Evolutionary conservation across 2,329 filamentous ascomycete species (phyloP), one percentile per base, ranked within the genome.

Genomic region (Aspergillus flavus): DNA sequence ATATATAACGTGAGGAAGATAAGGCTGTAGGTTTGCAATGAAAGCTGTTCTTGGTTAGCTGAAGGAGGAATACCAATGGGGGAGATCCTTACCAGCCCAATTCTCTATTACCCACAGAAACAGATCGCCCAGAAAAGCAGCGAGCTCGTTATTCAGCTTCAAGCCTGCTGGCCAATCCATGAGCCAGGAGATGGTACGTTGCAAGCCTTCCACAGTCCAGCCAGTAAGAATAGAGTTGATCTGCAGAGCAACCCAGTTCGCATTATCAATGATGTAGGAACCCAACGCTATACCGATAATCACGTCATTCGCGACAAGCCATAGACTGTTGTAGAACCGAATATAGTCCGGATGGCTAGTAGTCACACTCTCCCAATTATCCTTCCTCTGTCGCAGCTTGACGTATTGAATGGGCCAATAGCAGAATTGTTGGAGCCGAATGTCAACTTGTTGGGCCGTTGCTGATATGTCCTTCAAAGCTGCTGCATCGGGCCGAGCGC

Each of bases 31-130:
- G 41, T 90, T 85, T 62, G 87, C 85, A 73, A 97, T 92, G 72
- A 90, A 95, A 70, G 85, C 90, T 90, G 61, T 16, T 34, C n/a
- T 28, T 39, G 56, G 68, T 72, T 60, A 73, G 69, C 54, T 59
- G 14, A 34, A 34, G 39, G 19, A 28, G 32, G 48, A 68, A 10
- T 39, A 48, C 23, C 32, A 11, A 56, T 6, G 32, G 50, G 14
- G 23, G 36, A 16, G 10, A 54, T 53, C 19, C 81, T 75, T 81
- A 92, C 91, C 91, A 62, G 92, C 91, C 95, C 95, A 99, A 75
- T 97, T 96, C 68, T 97, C 94, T 68, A 99, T 98, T 55, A 99
- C 95, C 95, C 95, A 99, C 3, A 98, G 83, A 74, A 99, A 99
- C 3, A 99, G 81, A 73, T 98, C 94, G 66, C 95, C 95, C 14